Percentiles rank a stretch among this genome's conserved stretches.
phyloP scores from a whole-genome alignment of 306 rosid genomes.

The Cicer cuneatum region DNA sequence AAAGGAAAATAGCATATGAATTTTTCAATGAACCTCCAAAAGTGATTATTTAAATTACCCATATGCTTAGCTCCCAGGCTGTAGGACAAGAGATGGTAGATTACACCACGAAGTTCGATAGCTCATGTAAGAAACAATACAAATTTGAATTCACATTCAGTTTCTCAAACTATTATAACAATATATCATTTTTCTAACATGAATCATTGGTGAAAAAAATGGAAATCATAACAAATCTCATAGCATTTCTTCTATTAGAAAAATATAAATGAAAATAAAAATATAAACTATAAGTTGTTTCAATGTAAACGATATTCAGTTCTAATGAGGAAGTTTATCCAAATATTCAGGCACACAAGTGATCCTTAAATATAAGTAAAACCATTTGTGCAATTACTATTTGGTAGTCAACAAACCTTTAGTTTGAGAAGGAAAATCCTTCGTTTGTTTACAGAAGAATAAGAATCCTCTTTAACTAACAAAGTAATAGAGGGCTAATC shows the following conservation, averaged over 20 bases:
- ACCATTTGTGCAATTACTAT: neutral
- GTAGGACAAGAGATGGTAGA: constrained; percentile 53
- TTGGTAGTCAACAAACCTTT: neutral
- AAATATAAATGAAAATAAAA: neutral
- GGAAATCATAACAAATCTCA: neutral
- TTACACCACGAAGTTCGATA: constrained; percentile 46
- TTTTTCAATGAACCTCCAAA: constrained; percentile 43
- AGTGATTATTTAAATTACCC: constrained; percentile 41
- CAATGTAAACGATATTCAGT: neutral
- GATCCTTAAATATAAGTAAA: neutral
- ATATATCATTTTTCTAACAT: neutral
- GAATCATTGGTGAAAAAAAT: constrained; percentile 4
- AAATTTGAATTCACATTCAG: neutral
- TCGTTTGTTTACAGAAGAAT: constrained; percentile 3
- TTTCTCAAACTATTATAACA: constrained; percentile 7
- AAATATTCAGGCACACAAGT: neutral
- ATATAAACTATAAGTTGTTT: neutral
- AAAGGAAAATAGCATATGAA: constrained; percentile 44
- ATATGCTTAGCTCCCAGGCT: constrained; percentile 25
- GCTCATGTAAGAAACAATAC: constrained; percentile 42
- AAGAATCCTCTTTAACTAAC: constrained; percentile 16
- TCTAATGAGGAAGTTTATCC: neutral
- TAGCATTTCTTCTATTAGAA: constrained; percentile 3
- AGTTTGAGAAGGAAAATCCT: neutral
- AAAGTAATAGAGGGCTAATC: constrained; percentile 7